Conservation (phyloP, 768 basidiomycete genomes). For the Neoboletus magnificus region DNA sequence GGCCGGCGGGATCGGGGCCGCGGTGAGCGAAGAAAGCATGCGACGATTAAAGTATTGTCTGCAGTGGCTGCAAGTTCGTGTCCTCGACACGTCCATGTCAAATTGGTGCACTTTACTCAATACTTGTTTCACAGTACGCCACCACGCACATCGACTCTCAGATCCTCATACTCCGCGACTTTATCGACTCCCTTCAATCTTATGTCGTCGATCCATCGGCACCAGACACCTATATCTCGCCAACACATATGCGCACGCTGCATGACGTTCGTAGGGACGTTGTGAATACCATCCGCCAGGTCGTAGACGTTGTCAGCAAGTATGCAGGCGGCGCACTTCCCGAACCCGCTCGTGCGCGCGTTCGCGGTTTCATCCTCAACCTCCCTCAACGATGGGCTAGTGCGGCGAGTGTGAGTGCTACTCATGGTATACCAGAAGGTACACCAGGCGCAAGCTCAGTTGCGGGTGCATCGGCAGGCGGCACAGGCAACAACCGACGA, state of each 20-base stretch:
- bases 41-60: slow-evolving; percentile 79
- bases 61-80: slow-evolving; percentile 78
- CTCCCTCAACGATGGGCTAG: slow-evolving; percentile 81
- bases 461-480: slow-evolving; percentile 30
- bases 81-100: background rate
- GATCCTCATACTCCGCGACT: slow-evolving; percentile 78
- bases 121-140: slow-evolving; percentile 57
- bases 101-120: background rate
- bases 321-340: slow-evolving; percentile 86
- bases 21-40: slow-evolving; percentile 90
- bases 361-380: slow-evolving; percentile 72
- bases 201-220: slow-evolving; percentile 22
- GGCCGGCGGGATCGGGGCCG: slow-evolving; percentile 84
- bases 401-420: slow-evolving; percentile 27
- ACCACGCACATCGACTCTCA: slow-evolving; percentile 85
- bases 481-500: slow-evolving; percentile 18
- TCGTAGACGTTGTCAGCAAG: slow-evolving; percentile 81
- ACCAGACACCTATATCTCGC: slow-evolving; percentile 37
- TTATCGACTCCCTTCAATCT: slow-evolving; percentile 66
- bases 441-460: slow-evolving; percentile 36
- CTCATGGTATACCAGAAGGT: slow-evolving; percentile 25
- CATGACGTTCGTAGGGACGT: slow-evolving; percentile 74
- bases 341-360: slow-evolving; percentile 73
- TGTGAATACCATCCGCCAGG: slow-evolving; percentile 85
- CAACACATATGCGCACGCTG: slow-evolving; percentile 62